Evolutionary conservation across 306 rosid genomes (phyloP).

Genomic region (Cicer arietinum): DNA sequence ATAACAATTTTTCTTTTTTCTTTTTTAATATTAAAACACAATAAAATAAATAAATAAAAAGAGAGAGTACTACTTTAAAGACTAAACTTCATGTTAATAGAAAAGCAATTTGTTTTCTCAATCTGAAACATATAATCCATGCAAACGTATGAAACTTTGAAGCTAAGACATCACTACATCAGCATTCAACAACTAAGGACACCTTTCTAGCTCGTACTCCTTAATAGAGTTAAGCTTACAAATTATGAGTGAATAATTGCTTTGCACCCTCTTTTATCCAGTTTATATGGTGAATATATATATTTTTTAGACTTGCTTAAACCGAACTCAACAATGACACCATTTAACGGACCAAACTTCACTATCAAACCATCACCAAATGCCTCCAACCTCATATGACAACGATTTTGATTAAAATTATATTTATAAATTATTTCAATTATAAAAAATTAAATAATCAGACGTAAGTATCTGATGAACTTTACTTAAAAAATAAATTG

Average conservation of each 20-base stretch:
- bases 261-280: constrained; percentile 6
- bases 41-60: too few species aligned
- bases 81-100: too few species aligned
- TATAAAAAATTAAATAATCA: too few species aligned
- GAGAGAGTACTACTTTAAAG: too few species aligned
- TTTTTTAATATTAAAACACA: too few species aligned
- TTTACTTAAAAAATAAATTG: too few species aligned
- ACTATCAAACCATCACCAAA: constrained; percentile 50
- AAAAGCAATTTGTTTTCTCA: not conserved
- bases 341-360: constrained; percentile 49
- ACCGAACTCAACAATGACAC: constrained; percentile 53
- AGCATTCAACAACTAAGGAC: constrained; percentile 45
- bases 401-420: not conserved
- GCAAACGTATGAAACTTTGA: constrained; percentile 51
- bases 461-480: too few species aligned
- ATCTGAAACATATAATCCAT: constrained; percentile 10
- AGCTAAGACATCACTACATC: constrained; percentile 52
- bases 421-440: not conserved
- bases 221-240: constrained; percentile 20
- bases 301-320: constrained; percentile 39
- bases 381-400: not conserved
- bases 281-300: not conserved
- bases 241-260: constrained; percentile 25
- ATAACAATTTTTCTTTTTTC: too few species aligned
- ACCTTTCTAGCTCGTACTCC: constrained; percentile 38